Evolutionary conservation across 768 basidiomycete species (phyloP).

Genomic region (Kwoniella pini): DNA sequence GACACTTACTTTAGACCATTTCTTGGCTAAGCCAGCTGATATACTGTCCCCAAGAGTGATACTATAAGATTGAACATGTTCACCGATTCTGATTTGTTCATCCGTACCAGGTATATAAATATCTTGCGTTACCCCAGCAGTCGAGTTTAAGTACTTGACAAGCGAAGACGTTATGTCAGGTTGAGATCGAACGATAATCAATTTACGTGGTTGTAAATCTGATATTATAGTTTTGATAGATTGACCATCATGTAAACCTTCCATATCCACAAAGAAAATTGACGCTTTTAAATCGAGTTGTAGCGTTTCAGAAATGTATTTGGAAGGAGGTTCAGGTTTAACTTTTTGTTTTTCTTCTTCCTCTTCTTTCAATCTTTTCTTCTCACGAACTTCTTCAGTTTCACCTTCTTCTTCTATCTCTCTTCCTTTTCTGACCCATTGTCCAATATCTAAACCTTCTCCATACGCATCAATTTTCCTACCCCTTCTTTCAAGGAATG

Average conservation of each 20-base stretch:
- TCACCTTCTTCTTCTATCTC: constrained; percentile 87
- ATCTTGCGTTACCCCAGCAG: constrained; percentile 88
- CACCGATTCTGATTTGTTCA: constrained; percentile 87
- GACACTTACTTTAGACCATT: constrained; percentile 71
- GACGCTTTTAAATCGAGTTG: constrained; percentile 82
- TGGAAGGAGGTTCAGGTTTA: constrained; percentile 82
- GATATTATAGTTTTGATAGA: constrained; percentile 96
- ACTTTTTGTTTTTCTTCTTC: constrained; percentile 80
- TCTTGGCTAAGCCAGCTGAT: constrained; percentile 70
- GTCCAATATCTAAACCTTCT: constrained; percentile 89
- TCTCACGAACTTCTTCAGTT: constrained; percentile 74
- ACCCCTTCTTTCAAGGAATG: constrained; percentile 83
- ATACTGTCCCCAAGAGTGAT: constrained; percentile 90
- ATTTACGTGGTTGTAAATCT: constrained; percentile 91
- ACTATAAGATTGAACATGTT: constrained; percentile 92
- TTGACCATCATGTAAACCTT: constrained; percentile 93
- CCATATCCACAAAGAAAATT: constrained; percentile 90
- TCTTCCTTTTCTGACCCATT: constrained; percentile 91
- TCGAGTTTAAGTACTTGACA: constrained; percentile 75
- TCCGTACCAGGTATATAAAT: constrained; percentile 75
- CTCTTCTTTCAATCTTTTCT: constrained; percentile 65
- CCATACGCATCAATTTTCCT: constrained; percentile 92
- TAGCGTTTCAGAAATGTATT: constrained; percentile 74
- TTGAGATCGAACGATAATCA: constrained; percentile 87
- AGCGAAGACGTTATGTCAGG: constrained; percentile 68